phyloP scores from a whole-genome alignment of 2,329 filamentous ascomycete species.

The Clonostachys rhizophaga region DNA sequence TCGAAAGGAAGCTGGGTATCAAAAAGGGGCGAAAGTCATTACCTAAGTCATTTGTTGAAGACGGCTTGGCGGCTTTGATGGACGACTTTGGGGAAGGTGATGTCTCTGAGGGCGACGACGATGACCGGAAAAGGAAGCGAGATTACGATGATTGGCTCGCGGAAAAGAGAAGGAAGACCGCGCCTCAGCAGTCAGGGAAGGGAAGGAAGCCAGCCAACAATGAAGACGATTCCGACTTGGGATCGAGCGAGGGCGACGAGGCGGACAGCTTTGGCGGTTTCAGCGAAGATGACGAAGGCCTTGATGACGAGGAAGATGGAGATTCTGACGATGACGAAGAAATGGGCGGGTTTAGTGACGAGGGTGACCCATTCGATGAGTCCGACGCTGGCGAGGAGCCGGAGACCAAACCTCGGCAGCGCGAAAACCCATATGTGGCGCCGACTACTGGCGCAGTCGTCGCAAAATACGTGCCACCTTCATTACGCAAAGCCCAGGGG shows the following conservation, averaged over 20 bases:
- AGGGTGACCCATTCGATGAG: conserved; percentile 28
- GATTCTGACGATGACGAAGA: conserved; percentile 23
- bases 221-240: conserved; percentile 2
- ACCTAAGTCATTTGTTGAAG: conserved; percentile 70
- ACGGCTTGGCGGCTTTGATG: conserved; percentile 77
- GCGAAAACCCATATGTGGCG: conserved; percentile 87
- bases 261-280: conserved; percentile 7
- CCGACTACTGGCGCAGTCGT: conserved; percentile 46
- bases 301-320: conserved; percentile 11
- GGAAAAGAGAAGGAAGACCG: conserved; percentile 47
- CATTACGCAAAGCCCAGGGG: conserved; percentile 60
- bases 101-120: conserved; percentile 28
- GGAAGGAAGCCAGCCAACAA: conserved; percentile 6
- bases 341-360: conserved; percentile 10
- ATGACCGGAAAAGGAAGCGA: conserved; percentile 52
- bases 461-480: conserved; percentile 86
- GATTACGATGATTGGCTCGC: conserved; percentile 58
- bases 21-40: conserved; percentile 70
- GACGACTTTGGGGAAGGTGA: conserved; percentile 46
- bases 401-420: conserved; percentile 36
- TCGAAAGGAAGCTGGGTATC: conserved; percentile 85
- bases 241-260: conserved; percentile 17
- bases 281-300: conserved; percentile 6
- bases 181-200: background rate
- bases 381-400: conserved; percentile 27